phyloP scores from a whole-genome alignment of 2,329 filamentous ascomycete species.

The Colletotrichum camelliae region DNA sequence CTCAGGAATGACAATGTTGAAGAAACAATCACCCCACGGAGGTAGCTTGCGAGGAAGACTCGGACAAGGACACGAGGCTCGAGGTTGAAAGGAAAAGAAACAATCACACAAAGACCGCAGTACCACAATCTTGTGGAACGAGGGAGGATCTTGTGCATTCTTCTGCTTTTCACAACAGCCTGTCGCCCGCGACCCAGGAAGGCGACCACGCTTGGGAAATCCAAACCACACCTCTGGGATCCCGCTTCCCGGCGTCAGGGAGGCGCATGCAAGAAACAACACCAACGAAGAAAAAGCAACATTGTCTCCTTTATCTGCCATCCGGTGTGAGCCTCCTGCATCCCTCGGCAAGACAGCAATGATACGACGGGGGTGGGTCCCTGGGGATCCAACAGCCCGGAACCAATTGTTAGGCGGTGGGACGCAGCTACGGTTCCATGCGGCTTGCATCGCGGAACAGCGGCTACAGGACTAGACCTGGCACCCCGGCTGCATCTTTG shows the following conservation, averaged over 20 bases:
- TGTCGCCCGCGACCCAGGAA: not conserved
- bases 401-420: conserved; percentile 1
- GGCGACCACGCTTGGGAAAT: not conserved
- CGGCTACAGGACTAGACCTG: not conserved
- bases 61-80: not conserved
- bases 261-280: not conserved
- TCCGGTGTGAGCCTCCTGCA: conserved; percentile 1
- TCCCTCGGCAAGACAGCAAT: conserved; percentile 10
- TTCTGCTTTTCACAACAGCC: not conserved
- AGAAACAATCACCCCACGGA: not conserved
- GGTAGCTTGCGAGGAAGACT: not conserved
- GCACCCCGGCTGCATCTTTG: not conserved
- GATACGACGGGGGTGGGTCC: not conserved
- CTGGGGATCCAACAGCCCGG: not conserved
- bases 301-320: not conserved
- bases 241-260: not conserved
- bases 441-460: not conserved
- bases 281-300: not conserved
- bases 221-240: conserved; percentile 13
- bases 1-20: not conserved
- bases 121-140: not conserved
- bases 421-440: not conserved
- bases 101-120: not conserved
- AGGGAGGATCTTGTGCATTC: not conserved
- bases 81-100: not conserved